phyloP scores from a whole-genome alignment of 176 grass and related monocot species.

The Tillandsia leiboldiana region DNA sequence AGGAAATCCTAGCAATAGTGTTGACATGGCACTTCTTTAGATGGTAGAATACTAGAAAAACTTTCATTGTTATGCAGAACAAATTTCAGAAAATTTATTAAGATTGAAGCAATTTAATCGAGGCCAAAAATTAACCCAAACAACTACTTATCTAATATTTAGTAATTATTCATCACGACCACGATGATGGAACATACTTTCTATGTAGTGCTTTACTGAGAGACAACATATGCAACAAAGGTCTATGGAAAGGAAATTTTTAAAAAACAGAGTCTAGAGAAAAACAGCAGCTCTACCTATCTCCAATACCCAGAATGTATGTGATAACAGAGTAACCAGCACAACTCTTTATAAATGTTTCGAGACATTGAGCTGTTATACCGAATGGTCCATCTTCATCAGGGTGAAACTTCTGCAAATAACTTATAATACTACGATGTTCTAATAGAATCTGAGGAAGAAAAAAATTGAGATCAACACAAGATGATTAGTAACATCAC shows the following conservation, averaged over 20 bases:
- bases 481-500: background rate
- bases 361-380: slow-evolving; percentile 87
- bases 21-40: no score
- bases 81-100: no score
- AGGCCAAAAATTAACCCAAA: no score
- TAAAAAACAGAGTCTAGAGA: background rate
- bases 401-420: slow-evolving; percentile 76
- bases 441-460: slow-evolving; percentile 76
- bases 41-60: no score
- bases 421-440: slow-evolving; percentile 86
- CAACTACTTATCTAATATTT: no score
- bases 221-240: background rate
- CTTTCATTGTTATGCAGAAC: no score
- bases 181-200: no score
- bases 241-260: slow-evolving; percentile 7
- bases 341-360: slow-evolving; percentile 88
- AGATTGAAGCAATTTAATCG: no score
- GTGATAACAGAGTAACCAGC: slow-evolving; percentile 96
- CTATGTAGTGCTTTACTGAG: no score
- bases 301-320: slow-evolving; percentile 93
- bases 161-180: no score
- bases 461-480: slow-evolving; percentile 3
- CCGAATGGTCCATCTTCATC: slow-evolving; percentile 83
- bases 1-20: no score
- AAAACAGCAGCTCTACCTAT: slow-evolving; percentile 42